Conservation (phyloP, 192 early-diverging fungal genomes). For the Coemansia sp. region DNA sequence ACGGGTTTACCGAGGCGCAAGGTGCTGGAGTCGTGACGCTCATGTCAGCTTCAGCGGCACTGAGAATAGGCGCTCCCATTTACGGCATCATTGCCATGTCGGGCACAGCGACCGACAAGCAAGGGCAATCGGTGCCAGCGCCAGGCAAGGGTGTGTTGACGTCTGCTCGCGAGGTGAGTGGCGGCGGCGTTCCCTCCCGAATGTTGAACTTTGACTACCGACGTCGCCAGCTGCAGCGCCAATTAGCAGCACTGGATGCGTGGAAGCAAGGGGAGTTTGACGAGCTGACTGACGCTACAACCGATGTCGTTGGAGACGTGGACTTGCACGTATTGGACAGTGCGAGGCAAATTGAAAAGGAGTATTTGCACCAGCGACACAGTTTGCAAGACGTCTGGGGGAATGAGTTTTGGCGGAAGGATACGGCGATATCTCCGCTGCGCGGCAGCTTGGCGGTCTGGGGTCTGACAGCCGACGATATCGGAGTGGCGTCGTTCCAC, state of each 20-base stretch:
- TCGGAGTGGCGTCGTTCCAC: conserved; percentile 93
- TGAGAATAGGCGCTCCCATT: conserved; percentile 89
- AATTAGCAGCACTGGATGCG: conserved; percentile 2
- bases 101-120: conserved; percentile 91
- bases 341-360: conserved; percentile 11
- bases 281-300: neutral
- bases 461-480: conserved; percentile 88
- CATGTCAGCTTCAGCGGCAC: conserved; percentile 80
- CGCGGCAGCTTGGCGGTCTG: conserved; percentile 86
- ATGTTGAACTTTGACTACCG: conserved; percentile 84
- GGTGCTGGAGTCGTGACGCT: conserved; percentile 86
- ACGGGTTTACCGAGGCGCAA: conserved; percentile 91
- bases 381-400: conserved; percentile 66
- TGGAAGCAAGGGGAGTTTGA: conserved; percentile 5
- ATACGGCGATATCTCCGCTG: conserved; percentile 77
- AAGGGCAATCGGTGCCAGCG: conserved; percentile 88
- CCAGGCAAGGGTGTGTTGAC: conserved; percentile 91
- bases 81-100: conserved; percentile 84
- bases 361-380: conserved; percentile 12
- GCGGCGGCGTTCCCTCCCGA: conserved; percentile 56
- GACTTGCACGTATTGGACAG: conserved; percentile 55
- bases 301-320: neutral
- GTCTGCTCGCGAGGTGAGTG: conserved; percentile 61
- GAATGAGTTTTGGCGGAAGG: conserved; percentile 78
- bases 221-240: conserved; percentile 66